Evolutionary conservation across 345 rosid species (phyloP).

Genomic region (Eucalyptus regnans): DNA sequence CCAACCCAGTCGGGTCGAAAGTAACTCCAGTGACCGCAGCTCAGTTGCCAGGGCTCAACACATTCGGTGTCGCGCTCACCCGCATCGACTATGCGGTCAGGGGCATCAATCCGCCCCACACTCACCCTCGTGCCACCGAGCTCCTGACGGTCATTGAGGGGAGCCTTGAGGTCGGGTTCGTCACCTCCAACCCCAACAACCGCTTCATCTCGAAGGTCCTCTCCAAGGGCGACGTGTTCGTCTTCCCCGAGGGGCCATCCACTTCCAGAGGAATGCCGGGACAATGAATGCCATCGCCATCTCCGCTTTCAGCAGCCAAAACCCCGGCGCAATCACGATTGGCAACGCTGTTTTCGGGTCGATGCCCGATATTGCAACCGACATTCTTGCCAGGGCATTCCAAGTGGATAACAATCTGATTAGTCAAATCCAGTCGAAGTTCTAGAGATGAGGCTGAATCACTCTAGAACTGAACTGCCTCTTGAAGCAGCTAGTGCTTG

Average conservation of each 20-base stretch:
- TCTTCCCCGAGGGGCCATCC: conserved; percentile 4
- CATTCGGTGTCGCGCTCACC: not conserved
- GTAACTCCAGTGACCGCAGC: not conserved
- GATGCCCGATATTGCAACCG: not conserved
- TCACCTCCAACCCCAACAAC: conserved; percentile 8
- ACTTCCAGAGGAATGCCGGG: conserved; percentile 6
- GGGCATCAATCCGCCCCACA: not conserved
- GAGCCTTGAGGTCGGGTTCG: conserved; percentile 2
- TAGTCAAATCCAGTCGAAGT: not conserved
- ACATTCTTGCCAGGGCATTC: conserved; percentile 9
- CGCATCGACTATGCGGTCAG: not conserved
- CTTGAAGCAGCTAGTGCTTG: not conserved
- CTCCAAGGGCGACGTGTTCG: conserved; percentile 8
- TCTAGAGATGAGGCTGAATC: not conserved
- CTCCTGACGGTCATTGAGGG: conserved; percentile 4
- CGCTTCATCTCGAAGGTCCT: conserved; percentile 2
- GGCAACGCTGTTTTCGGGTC: conserved; percentile 7
- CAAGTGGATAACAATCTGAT: not conserved
- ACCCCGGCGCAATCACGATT: not conserved
- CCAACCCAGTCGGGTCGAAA: not conserved
- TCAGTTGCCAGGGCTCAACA: conserved; percentile 4
- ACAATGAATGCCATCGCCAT: not conserved
- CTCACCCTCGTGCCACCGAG: conserved; percentile 5
- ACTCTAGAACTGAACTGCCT: not conserved
- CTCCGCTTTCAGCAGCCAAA: conserved; percentile 2